phyloP scores from a whole-genome alignment of 371 early-diverging fungal genomes.

The Cokeromyces recurvatus region DNA sequence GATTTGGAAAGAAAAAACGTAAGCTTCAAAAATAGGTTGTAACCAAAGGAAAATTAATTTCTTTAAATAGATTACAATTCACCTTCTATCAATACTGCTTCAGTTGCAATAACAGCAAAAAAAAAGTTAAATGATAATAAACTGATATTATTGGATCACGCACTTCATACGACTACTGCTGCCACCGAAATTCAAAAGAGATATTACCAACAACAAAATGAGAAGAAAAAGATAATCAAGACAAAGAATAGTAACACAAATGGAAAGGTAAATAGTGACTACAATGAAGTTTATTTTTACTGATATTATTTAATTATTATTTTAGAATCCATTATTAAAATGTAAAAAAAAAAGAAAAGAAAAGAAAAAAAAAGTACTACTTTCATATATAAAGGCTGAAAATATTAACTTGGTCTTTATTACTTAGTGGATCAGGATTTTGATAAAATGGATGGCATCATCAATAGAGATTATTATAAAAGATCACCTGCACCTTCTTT shows the following conservation, averaged over 20 bases:
- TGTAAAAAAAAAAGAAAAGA: constrained; percentile 19
- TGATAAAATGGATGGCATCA: constrained; percentile 50
- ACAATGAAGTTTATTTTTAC: too few species aligned
- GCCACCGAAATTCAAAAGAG: constrained; percentile 16
- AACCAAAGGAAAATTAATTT: too few species aligned
- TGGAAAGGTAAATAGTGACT: too few species aligned
- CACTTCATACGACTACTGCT: not conserved
- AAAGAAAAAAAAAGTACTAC: too few species aligned
- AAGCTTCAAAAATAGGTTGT: too few species aligned
- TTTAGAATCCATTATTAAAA: not conserved
- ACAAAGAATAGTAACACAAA: too few species aligned
- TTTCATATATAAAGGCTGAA: too few species aligned
- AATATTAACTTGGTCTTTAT: not conserved
- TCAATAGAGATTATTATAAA: constrained; percentile 37
- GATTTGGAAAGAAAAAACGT: constrained; percentile 41
- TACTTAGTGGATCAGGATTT: constrained; percentile 47
- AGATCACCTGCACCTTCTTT: too few species aligned
- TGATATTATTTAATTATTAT: too few species aligned
- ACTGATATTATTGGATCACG: constrained; percentile 7
- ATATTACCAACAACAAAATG: constrained; percentile 12
- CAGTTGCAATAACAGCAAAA: constrained; percentile 8
- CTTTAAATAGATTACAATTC: constrained; percentile 6
- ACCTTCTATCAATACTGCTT: constrained; percentile 3
- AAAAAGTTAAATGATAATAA: constrained; percentile 25
- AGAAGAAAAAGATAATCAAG: constrained; percentile 8